Evolutionary conservation across 495 filamentous ascomycete species (phyloP).

Genomic region (Neurospora sp.): DNA sequence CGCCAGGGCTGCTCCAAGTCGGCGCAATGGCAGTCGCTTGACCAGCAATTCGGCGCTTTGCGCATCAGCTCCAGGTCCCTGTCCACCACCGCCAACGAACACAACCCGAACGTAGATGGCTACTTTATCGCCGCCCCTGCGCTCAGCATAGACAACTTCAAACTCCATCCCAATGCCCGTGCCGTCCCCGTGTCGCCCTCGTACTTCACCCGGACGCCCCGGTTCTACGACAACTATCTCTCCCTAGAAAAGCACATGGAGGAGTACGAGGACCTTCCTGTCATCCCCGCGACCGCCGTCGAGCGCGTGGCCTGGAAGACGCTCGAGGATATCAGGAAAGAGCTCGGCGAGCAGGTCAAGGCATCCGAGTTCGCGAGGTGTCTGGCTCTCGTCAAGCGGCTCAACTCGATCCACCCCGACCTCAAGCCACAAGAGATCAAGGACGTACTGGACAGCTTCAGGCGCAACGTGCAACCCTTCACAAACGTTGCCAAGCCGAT

Average conservation of each 20-base stretch:
- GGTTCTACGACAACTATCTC: slow-evolving; percentile 80
- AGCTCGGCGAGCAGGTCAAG: slow-evolving; percentile 66
- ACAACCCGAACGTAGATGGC: slow-evolving; percentile 21
- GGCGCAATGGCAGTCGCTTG: slow-evolving; percentile 15
- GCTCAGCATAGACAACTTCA: background rate
- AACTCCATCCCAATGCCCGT: slow-evolving; percentile 40
- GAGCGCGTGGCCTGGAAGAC: slow-evolving; percentile 80
- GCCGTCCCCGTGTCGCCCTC: slow-evolving; percentile 76
- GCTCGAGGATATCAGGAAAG: slow-evolving; percentile 60
- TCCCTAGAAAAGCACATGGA: slow-evolving; percentile 57
- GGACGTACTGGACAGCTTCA: slow-evolving; percentile 54
- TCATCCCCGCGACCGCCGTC: slow-evolving; percentile 48
- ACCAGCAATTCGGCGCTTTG: slow-evolving; percentile 18
- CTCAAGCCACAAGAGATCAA: slow-evolving; percentile 62
- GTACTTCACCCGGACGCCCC: slow-evolving; percentile 81
- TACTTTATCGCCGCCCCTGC: slow-evolving; percentile 6
- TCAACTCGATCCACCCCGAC: slow-evolving; percentile 78
- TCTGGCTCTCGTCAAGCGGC: slow-evolving; percentile 59
- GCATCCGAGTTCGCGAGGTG: slow-evolving; percentile 70
- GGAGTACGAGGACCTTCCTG: slow-evolving; percentile 62
- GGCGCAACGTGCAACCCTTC: slow-evolving; percentile 63
- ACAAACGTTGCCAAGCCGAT: slow-evolving; percentile 44
- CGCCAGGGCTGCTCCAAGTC: slow-evolving; percentile 2
- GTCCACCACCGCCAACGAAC: slow-evolving; percentile 8
- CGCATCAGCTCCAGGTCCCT: slow-evolving; percentile 14